phyloP scores from a whole-genome alignment of 2,329 filamentous ascomycete genomes.

The Nemania abortiva region DNA sequence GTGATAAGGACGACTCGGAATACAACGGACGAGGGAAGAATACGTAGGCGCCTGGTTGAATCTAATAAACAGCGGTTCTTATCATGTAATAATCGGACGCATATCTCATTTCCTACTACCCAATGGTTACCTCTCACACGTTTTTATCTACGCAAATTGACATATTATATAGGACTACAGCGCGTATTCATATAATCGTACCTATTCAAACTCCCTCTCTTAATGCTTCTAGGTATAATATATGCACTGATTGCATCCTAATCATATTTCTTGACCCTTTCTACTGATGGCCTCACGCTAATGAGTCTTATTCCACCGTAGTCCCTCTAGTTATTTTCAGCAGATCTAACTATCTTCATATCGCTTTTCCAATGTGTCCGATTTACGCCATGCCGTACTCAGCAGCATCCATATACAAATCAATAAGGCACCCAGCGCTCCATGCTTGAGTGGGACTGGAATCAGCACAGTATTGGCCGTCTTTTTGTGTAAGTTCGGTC shows the following conservation, averaged over 20 bases:
- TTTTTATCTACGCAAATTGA: too few relatives aligned
- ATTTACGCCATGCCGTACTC: slow-evolving; percentile 53
- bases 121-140: too few relatives aligned
- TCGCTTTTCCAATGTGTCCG: slow-evolving; percentile 14
- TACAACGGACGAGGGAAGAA: too few relatives aligned
- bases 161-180: background rate
- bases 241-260: slow-evolving; percentile 8
- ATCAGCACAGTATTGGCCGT: slow-evolving; percentile 84
- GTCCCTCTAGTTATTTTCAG: background rate
- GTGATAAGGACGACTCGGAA: too few relatives aligned
- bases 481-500: slow-evolving; percentile 92
- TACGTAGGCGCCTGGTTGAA: too few relatives aligned
- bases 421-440: slow-evolving; percentile 94
- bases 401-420: slow-evolving; percentile 92
- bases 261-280: background rate
- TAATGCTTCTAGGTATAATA: slow-evolving; percentile 11
- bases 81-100: background rate
- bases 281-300: background rate
- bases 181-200: background rate
- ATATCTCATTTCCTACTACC: background rate
- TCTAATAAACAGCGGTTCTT: too few relatives aligned
- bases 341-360: background rate
- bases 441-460: slow-evolving; percentile 96
- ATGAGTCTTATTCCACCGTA: background rate
- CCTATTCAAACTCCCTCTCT: background rate